These are phyloP conservation scores for Tripterygium wilfordii DNA, from an alignment of 177 flowering plant genomes.

Conservation along the genomic window DNA sequence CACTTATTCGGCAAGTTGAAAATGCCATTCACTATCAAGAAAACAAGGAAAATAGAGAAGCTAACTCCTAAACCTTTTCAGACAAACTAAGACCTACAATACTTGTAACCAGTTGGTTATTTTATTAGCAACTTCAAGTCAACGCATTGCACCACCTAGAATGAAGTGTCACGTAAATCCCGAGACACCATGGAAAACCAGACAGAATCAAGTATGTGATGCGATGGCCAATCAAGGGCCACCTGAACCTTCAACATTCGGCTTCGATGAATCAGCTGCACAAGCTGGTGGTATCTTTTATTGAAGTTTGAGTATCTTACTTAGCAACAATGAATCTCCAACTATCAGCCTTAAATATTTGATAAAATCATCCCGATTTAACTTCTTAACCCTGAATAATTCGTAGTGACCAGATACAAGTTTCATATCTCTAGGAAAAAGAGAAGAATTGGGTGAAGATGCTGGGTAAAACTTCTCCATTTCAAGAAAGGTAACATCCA, in stretches of 20 bases:
- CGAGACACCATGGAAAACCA: no score
- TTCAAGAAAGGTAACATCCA: no score
- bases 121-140: slow-evolving; percentile 24
- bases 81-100: background rate
- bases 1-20: no score
- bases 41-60: background rate
- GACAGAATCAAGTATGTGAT: no score
- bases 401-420: slow-evolving; percentile 38
- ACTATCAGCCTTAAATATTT: slow-evolving; percentile 55
- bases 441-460: no score
- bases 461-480: no score
- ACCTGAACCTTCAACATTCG: no score
- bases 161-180: background rate
- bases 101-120: no score
- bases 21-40: background rate
- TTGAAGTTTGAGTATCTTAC: slow-evolving; percentile 53
- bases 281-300: no score
- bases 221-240: no score
- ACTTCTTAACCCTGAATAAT: slow-evolving; percentile 63
- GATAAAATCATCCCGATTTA: slow-evolving; percentile 57
- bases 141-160: slow-evolving; percentile 18
- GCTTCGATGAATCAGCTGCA: no score
- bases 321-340: slow-evolving; percentile 68
- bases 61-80: no score
- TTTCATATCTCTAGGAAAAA: slow-evolving; percentile 48